These are phyloP conservation scores for Aspergillus funiculosus DNA, from an alignment of 495 filamentous ascomycete genomes.

Conservation along the genomic window DNA sequence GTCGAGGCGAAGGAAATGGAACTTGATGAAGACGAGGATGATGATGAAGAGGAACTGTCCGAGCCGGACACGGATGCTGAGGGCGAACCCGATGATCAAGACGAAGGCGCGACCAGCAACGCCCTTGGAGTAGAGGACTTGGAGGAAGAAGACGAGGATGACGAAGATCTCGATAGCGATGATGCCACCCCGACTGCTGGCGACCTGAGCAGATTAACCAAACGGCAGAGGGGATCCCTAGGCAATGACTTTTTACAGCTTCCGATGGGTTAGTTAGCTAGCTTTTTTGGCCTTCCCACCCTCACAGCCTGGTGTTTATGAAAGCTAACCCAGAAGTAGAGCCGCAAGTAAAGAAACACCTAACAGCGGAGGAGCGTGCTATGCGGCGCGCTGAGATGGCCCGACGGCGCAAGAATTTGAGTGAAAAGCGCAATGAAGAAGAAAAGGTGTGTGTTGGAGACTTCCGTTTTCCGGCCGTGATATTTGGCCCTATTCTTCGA, in stretches of 20 bases:
- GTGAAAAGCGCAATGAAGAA: conserved; percentile 96
- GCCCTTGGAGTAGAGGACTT: conserved; percentile 41
- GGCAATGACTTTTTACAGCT: conserved; percentile 74
- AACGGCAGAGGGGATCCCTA: conserved; percentile 71
- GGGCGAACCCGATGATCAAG: conserved; percentile 46
- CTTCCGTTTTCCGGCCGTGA: no score
- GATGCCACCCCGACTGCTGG: conserved; percentile 39
- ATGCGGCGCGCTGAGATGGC: conserved; percentile 98
- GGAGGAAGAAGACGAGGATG: conserved; percentile 55
- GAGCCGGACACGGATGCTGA: conserved; percentile 48
- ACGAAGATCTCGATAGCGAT: conserved; percentile 63
- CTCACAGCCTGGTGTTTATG: not conserved
- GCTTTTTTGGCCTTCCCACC: not conserved
- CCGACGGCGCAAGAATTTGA: conserved; percentile 87
- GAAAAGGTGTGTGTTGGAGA: conserved; percentile 67
- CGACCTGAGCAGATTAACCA: conserved; percentile 78
- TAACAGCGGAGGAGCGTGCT: conserved; percentile 90
- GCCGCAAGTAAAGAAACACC: conserved; percentile 84
- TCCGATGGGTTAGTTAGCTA: conserved; percentile 59
- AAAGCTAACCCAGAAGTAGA: conserved; percentile 47
- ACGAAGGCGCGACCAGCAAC: conserved; percentile 40
- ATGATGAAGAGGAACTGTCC: conserved; percentile 52
- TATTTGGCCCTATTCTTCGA: not conserved
- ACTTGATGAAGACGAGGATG: conserved; percentile 44
- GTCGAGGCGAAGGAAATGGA: conserved; percentile 59